Evolutionary conservation across 345 rosid genomes (phyloP).

Genomic region (Euphorbia peplus): DNA sequence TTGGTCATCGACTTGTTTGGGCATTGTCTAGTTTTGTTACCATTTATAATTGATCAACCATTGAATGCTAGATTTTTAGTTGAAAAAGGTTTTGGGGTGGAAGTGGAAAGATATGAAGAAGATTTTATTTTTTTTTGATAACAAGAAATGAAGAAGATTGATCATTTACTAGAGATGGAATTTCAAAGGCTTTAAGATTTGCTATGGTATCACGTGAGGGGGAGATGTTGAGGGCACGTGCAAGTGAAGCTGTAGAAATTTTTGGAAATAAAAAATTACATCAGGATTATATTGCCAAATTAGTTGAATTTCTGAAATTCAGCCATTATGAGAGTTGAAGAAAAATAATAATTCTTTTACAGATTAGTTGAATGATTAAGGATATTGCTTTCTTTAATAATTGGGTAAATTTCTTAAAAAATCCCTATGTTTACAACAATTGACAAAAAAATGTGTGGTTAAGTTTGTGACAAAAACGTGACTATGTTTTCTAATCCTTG

Average conservation of each 20-base stretch:
- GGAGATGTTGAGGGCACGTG: not conserved
- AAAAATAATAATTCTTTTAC: too few species aligned
- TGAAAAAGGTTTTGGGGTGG: conserved; percentile 27
- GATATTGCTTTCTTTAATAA: too few species aligned
- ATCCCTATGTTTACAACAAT: too few species aligned
- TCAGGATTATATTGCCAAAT: not conserved
- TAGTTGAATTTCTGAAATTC: conserved; percentile 23
- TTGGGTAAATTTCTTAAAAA: too few species aligned
- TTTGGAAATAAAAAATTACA: conserved; percentile 22
- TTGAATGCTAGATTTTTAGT: conserved; percentile 20
- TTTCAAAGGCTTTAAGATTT: conserved; percentile 18
- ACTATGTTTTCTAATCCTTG: too few species aligned
- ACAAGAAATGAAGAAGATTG: conserved; percentile 29
- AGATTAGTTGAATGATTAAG: too few species aligned
- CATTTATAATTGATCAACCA: conserved; percentile 16
- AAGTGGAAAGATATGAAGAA: conserved; percentile 19
- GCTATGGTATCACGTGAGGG: conserved; percentile 29
- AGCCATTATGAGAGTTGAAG: too few species aligned
- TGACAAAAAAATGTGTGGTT: too few species aligned
- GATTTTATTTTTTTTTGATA: too few species aligned
- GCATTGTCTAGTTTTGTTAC: conserved; percentile 19
- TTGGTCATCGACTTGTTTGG: conserved; percentile 18
- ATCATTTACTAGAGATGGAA: conserved; percentile 14
- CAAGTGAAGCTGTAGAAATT: conserved; percentile 17
- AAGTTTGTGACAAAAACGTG: too few species aligned